phyloP scores from a whole-genome alignment of 257 asterid species.

The Coffea eugenioides region DNA sequence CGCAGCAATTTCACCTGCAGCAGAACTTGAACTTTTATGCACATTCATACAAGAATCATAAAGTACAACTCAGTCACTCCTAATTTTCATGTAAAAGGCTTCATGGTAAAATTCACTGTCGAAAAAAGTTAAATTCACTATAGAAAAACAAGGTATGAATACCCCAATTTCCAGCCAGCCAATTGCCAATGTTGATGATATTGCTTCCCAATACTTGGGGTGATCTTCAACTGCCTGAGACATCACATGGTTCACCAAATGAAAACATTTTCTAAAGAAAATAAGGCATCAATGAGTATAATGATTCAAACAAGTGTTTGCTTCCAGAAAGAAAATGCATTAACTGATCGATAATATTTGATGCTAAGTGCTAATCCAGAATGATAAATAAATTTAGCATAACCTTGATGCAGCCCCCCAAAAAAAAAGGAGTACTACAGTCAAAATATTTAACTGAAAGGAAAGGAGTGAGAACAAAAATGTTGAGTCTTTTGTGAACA shows the following conservation, averaged over 20 bases:
- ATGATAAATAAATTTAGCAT: background rate
- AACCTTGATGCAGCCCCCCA: background rate
- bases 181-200: conserved; percentile 86
- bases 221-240: conserved; percentile 82
- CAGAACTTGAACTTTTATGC: background rate
- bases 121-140: background rate
- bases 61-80: background rate
- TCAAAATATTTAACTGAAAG: background rate
- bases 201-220: conserved; percentile 81
- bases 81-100: background rate
- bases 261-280: background rate
- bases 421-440: background rate
- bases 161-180: conserved; percentile 96
- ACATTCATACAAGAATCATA: background rate
- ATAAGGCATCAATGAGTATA: background rate
- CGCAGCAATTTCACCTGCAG: conserved; percentile 80
- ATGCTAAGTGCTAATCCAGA: background rate
- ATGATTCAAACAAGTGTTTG: background rate
- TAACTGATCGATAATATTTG: too few relatives aligned
- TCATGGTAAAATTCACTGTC: too few relatives aligned
- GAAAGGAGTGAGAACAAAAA: background rate
- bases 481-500: background rate
- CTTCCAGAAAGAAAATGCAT: background rate
- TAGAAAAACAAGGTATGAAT: conserved; percentile 31
- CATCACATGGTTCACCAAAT: conserved; percentile 3